Evolutionary conservation across 768 basidiomycete species (phyloP), one percentile per base, ranked within the genome.

Genomic region (Lactarius vividus): DNA sequence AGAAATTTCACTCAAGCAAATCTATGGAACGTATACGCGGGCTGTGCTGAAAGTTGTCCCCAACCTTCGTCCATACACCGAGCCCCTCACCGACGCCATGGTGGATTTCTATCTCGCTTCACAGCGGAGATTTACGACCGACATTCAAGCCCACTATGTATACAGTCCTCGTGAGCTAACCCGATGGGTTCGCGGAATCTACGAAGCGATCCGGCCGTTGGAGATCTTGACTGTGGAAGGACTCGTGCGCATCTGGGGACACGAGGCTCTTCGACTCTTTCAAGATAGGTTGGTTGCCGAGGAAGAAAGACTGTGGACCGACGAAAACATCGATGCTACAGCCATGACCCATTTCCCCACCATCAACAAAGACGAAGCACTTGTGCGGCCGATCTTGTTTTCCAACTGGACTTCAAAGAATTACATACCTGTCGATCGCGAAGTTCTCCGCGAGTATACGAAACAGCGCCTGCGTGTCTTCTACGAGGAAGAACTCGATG

Each of bases 331-430:
- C 67, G 94, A 99, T 74, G 71, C 80, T 28, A 85, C 85, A 23
- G 96, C 96, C 0, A 81, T 89, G 80, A 83, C 88, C 67, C 88
- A 97, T 76, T 99, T 99, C 88, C 96, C 95, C 0, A 95, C 91
- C 2, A 91, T 97, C 75, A 87, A 92, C 74, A 83, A 83, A 49
- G 87, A 89, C 29, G 94, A 97, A 73, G 94, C 97, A 1, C 83
- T 99, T 31, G 77, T 70, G 37, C 86, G 97, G 18, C 97, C 97
- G 0, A 95, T 99, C 70, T 79, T 99, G 42, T 99, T 95, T 83
- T 98, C 97, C 26, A 98, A 98, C 76, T 99, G 97, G 97, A 98
- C 96, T 1, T 96, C 96, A 11, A 94, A 96, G 78, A 80, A 98
- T 74, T 98, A 98, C 75, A 87, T 98, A 55, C 89, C 97, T 2